Conservation (phyloP, 164 flowering plant genomes). For the Macadamia tetraphylla region DNA sequence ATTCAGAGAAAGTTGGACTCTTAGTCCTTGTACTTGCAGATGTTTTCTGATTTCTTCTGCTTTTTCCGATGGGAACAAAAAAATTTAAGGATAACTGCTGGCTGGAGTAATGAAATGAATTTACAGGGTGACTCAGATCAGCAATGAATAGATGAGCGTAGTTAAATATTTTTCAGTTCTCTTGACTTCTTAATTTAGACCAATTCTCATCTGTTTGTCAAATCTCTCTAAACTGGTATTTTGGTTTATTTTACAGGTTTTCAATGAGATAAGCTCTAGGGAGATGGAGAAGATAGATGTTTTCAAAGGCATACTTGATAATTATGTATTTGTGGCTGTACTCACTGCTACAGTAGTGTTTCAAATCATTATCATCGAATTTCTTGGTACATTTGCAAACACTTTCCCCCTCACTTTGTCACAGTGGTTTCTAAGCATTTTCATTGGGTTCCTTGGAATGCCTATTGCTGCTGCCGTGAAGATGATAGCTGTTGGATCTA, state of each 20-base stretch:
- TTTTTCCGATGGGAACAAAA: too few species aligned
- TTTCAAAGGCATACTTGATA: conserved; percentile 70
- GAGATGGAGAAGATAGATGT: conserved; percentile 93
- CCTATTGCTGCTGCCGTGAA: conserved; percentile 79
- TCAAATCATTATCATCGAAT: conserved; percentile 74
- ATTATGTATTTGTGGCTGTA: conserved; percentile 76
- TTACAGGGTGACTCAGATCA: too few species aligned
- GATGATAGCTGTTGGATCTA: conserved; percentile 67
- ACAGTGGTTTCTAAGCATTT: conserved; percentile 69
- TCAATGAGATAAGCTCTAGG: conserved; percentile 89
- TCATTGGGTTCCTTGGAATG: conserved; percentile 85
- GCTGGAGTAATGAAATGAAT: too few species aligned
- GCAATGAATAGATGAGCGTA: too few species aligned
- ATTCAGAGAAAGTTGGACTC: too few species aligned
- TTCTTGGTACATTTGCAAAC: conserved; percentile 79
- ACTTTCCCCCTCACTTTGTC: conserved; percentile 62
- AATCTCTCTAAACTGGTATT: background rate
- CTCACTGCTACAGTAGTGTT: conserved; percentile 60
- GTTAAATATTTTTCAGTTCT: too few species aligned
- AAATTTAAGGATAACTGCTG: too few species aligned
- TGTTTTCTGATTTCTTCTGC: too few species aligned
- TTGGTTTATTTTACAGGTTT: conserved; percentile 47
- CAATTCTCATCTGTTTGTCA: too few species aligned
- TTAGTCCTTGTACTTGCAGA: too few species aligned
- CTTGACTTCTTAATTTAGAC: too few species aligned